Evolutionary conservation across 352 stramenopile species (phyloP), one percentile per base, ranked within the genome.

Genomic region (Pythium angustatum): DNA sequence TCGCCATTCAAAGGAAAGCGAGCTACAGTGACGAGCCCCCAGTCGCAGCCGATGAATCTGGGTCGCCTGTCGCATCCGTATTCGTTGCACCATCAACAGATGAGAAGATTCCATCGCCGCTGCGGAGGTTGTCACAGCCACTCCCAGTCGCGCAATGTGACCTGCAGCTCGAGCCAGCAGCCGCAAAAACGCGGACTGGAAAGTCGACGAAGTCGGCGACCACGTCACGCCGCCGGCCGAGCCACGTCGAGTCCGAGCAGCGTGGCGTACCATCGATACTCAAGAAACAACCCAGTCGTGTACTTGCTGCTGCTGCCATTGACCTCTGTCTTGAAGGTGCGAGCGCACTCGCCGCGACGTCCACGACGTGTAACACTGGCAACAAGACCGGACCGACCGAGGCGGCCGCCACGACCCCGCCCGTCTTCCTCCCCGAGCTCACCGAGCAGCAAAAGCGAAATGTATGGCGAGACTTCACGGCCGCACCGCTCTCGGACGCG

Each of bases 391-490:
- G n/a, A n/a, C n/a, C n/a, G n/a, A n/a, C 21, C n/a, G 45, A 36
- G 2, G 3, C 17, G 1, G n/a, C n/a, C n/a, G n/a, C n/a, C n/a
- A n/a, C n/a, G n/a, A n/a, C n/a, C n/a, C 40, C 14, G 1, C 19
- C 4, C 2, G 40, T 47, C 3, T 6, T 54, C 48, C 17, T 38
- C 8, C 54, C 49, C 0, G 33, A 55, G 26, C 28, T 87, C 19
- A 80, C 75, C 1, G 76, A 74, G 38, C 38, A 73, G 14, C 72
- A 79, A 24, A 77, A 77, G 49, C 50, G 77, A 30, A 49, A 43
- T 7, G 57, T 87, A 0, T 91, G 81, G 81, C 61, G 62, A 11
- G 63, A 83, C 1, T 91, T 88, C 49, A 52, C 69, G 4, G 34
- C 55, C 0, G 43, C 63, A 5, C 69, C 76, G 8, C 64, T 87